Conservation (phyloP, 495 filamentous ascomycete species). For the Lasiosphaeria miniovina region DNA sequence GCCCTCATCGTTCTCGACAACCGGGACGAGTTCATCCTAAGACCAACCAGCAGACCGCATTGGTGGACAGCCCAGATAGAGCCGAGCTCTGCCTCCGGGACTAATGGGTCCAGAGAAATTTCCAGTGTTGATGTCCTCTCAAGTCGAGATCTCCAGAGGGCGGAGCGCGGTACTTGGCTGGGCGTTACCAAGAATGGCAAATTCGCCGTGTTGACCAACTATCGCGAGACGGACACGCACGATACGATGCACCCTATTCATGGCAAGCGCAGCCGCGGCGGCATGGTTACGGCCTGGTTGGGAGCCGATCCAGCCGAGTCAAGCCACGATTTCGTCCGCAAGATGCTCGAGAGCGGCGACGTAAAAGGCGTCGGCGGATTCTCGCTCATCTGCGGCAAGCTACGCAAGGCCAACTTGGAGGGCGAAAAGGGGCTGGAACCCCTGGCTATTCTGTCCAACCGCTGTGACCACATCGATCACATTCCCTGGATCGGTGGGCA, state of each 20-base stretch:
- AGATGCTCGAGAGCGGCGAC: slow-evolving; percentile 63
- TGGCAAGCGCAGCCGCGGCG: slow-evolving; percentile 69
- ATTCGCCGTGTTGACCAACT: slow-evolving; percentile 91
- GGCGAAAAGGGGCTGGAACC: slow-evolving; percentile 51
- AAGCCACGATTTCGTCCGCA: slow-evolving; percentile 64
- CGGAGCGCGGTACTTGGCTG: slow-evolving; percentile 81
- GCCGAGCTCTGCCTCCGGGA: slow-evolving; percentile 6
- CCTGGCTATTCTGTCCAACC: slow-evolving; percentile 85
- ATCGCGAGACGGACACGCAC: slow-evolving; percentile 67
- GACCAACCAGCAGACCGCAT: slow-evolving; percentile 76
- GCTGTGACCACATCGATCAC: slow-evolving; percentile 61
- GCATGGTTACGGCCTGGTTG: slow-evolving; percentile 87
- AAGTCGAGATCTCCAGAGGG: slow-evolving; percentile 49
- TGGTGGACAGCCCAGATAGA: slow-evolving; percentile 67
- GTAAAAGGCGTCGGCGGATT: slow-evolving; percentile 83
- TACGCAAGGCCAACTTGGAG: slow-evolving; percentile 40
- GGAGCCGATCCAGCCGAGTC: slow-evolving; percentile 45
- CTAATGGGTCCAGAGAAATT: slow-evolving; percentile 6
- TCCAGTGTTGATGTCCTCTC: slow-evolving; percentile 45
- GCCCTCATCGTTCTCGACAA: slow-evolving; percentile 89
- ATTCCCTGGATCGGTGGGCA: slow-evolving; percentile 66
- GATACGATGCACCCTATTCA: slow-evolving; percentile 50
- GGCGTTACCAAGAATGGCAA: slow-evolving; percentile 82
- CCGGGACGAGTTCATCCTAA: slow-evolving; percentile 90
- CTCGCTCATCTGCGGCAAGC: slow-evolving; percentile 80